Percentiles rank a stretch among this genome's conserved stretches.
phyloP scores from a whole-genome alignment of 495 filamentous ascomycete genomes.

The Lasiosphaeris hirsuta region DNA sequence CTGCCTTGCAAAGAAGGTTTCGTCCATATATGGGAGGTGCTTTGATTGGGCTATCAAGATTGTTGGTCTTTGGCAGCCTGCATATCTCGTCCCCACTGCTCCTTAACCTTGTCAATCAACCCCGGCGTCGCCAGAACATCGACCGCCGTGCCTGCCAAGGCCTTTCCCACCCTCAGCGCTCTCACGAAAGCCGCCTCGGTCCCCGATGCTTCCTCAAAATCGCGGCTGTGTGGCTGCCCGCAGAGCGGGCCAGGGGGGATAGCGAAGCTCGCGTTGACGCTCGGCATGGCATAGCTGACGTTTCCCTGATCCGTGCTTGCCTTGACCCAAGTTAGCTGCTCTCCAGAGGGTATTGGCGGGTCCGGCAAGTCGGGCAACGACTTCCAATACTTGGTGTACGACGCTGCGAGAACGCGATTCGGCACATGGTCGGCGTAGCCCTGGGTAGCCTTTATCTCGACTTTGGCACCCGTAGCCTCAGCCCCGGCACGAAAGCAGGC shows the following conservation, averaged over 20 bases:
- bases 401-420: conserved; percentile 53
- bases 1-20: too few species aligned
- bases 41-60: background rate
- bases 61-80: background rate
- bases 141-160: conserved; percentile 50
- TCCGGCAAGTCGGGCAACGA: conserved; percentile 36
- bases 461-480: conserved; percentile 55
- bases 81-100: conserved; percentile 25
- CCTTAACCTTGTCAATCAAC: conserved; percentile 42
- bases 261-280: conserved; percentile 54
- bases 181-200: conserved; percentile 51
- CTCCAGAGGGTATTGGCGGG: conserved; percentile 5
- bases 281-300: conserved; percentile 62
- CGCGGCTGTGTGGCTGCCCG: conserved; percentile 56
- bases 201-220: conserved; percentile 56
- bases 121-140: conserved; percentile 49
- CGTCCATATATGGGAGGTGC: too few species aligned
- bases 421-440: conserved; percentile 60
- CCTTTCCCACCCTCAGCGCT: conserved; percentile 54
- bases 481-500: conserved; percentile 61
- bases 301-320: conserved; percentile 62
- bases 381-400: conserved; percentile 53
- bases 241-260: conserved; percentile 47
- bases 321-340: conserved; percentile 3
- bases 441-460: conserved; percentile 43